Base-by-base conservation (phyloP, 1,139 yeast genomes). In the Geotrichum histeridarum region DNA sequence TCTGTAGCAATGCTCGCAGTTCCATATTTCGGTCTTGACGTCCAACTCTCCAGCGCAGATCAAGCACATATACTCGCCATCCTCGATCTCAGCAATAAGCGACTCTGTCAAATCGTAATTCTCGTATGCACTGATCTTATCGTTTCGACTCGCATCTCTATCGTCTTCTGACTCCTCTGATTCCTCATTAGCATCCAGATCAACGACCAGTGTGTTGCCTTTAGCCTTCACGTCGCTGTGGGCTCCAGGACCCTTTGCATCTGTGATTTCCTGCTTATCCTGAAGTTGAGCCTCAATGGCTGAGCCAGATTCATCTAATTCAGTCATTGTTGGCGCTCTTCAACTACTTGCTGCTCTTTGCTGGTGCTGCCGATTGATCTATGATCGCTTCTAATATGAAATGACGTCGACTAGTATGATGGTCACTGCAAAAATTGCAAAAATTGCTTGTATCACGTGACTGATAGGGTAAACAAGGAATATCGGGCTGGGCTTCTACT, bases 1-100 rank as follows among this genome's bases (percentile, higher is more conserved):
- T 59, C 96, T 73, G 64, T 74, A 84, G 67, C 96, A 89, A 51
- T 73, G 74, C 14, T 71, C 70, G 67, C 96, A 89, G 4, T 88
- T 79, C 90, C 94, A 89, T 54, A 88, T 77, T 54, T 77, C 72
- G 41, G 89, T 83, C 9, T 73, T 70, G n/a, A 78, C 74, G 58
- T 84, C 90, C 57, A 89, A 78, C 62, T 87, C 95, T 38, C 86
- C 82, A 0, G 96, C 87, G 68, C 96, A 89, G 22, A 89, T 89
- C 67, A 89, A 75, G 70, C 96, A 89, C 1, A 81, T 76, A 62
- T 89, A 89, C 3, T 78, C 76, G 17, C 90, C 94, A 14, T 80
- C 79, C 58, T 77, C 78, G 51, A 86, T 80, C 64, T 86, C 93
- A 17, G 66, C 66, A 35, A 68, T 58, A 41, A 78, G 71, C 4